Evolutionary conservation across 352 stramenopile genomes (phyloP), one percentile per base, ranked within the genome.

Genomic region (Phytophthora pinifolia): DNA sequence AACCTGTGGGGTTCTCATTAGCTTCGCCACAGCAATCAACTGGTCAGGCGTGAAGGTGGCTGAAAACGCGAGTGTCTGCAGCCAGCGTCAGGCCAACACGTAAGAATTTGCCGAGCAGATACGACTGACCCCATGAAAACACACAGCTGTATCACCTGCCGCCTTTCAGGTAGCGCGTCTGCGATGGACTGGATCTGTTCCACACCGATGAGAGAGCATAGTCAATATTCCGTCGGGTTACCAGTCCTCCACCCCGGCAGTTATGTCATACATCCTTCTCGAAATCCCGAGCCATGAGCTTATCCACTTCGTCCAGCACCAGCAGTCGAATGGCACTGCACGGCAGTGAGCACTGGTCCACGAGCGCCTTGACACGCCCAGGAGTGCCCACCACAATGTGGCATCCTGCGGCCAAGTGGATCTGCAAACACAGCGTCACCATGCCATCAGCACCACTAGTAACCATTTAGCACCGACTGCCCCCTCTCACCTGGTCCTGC

Each of bases 271-370:
- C 77, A 62, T 89, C 78, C n/a, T 69, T 53, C n/a, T 77, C 53
- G 34, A 90, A 92, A 34, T 91, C 79, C 17, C 51, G 43, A 35
- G 68, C 60, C 25, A 93, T 65, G n/a, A 93, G 65, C 47, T 92
- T 92, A 68, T 93, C 83, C 13, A 89, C 81, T 69, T 93, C 81
- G 34, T 93, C 83, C n/a, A 93, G 46, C 13, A 91, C 70, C 6
- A 93, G 47, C 38, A 93, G 48, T 14, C 79, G 71, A 52, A 92
- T 72, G 4, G 66, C 46, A 42, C 71, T 70, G 29, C 72, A 78
- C 9, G 46, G 58, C 12, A 92, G 59, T 14, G 72, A 53, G 18
- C 75, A 65, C 29, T 86, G 72, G 36, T 86, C 72, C 10, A 93
- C 71, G 12, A 93, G 76, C 44, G 75, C 77, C 13, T 82, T 79